Conservation (phyloP, 176 grass and related monocot genomes). For the Eragrostis nindensis region DNA sequence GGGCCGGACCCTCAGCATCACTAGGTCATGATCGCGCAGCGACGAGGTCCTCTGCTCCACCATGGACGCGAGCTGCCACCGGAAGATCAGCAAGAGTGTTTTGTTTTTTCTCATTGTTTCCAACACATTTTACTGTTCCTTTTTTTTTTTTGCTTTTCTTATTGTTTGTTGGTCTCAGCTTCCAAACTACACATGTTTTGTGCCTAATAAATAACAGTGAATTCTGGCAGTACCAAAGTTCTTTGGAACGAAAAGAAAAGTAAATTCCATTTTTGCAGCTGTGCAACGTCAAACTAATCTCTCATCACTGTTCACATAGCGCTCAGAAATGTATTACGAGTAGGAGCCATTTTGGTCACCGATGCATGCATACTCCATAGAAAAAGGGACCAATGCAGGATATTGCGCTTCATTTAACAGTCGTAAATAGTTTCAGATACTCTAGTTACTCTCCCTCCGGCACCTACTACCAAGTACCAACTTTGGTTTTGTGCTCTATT, state of each 20-base stretch:
- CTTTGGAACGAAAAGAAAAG: background rate
- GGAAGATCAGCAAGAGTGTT: background rate
- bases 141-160: background rate
- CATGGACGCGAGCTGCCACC: background rate
- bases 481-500: slow-evolving; percentile 26
- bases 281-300: background rate
- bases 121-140: background rate
- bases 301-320: background rate
- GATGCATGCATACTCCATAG: too few species aligned
- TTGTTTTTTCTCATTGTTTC: background rate
- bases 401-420: too few species aligned
- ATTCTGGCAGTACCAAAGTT: background rate
- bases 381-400: too few species aligned
- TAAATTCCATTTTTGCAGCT: background rate
- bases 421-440: background rate
- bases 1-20: slow-evolving; percentile 84
- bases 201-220: background rate
- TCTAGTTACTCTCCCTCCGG: background rate
- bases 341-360: too few species aligned
- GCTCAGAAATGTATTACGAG: too few species aligned
- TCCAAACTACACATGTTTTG: background rate
- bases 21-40: slow-evolving; percentile 4
- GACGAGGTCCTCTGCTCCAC: background rate
- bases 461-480: too few species aligned
- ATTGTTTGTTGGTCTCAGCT: background rate